These are phyloP conservation scores for Coniochaeta ligniaria DNA, from an alignment of 2,329 filamentous ascomycete genomes.

Conservation along the genomic window DNA sequence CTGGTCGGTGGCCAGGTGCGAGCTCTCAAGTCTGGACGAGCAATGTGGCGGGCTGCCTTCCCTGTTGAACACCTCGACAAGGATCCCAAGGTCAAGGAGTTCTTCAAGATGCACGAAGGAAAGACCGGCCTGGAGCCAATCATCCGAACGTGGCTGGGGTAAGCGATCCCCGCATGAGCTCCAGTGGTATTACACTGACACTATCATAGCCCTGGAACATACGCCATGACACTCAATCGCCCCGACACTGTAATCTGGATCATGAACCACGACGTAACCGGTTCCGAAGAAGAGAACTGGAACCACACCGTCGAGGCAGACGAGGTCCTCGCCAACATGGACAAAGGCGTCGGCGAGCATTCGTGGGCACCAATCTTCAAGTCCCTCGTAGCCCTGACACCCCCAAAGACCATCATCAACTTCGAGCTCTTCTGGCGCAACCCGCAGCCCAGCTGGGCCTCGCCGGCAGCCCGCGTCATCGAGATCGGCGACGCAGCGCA, in stretches of 20 bases:
- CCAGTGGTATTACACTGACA: conserved; percentile 12
- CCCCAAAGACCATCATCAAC: conserved; percentile 20
- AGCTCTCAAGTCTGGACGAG: conserved; percentile 32
- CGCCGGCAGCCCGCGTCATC: conserved; percentile 23
- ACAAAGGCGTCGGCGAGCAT: conserved; percentile 18
- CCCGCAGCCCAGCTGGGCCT: conserved; percentile 29
- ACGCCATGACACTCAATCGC: conserved; percentile 24
- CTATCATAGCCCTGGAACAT: conserved; percentile 30
- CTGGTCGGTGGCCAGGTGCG: conserved; percentile 32
- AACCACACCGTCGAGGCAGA: conserved; percentile 24
- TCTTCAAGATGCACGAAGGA: conserved; percentile 32
- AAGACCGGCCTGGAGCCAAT: conserved; percentile 32
- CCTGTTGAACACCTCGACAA: conserved; percentile 29
- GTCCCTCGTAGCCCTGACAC: conserved; percentile 21
- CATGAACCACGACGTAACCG: conserved; percentile 30
- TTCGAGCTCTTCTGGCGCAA: conserved; percentile 34
- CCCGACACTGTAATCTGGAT: conserved; percentile 27
- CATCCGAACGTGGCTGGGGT: conserved; percentile 38
- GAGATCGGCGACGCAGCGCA: conserved; percentile 33
- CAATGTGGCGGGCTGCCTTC: conserved; percentile 37
- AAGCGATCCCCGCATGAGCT: conserved; percentile 14
- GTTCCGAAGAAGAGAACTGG: conserved; percentile 28
- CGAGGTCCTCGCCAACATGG: conserved; percentile 27
- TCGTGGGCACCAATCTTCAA: conserved; percentile 26
- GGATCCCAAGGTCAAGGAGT: conserved; percentile 27